Conservation (phyloP, 2,329 filamentous ascomycete genomes). For the Diaporthe australafricana region DNA sequence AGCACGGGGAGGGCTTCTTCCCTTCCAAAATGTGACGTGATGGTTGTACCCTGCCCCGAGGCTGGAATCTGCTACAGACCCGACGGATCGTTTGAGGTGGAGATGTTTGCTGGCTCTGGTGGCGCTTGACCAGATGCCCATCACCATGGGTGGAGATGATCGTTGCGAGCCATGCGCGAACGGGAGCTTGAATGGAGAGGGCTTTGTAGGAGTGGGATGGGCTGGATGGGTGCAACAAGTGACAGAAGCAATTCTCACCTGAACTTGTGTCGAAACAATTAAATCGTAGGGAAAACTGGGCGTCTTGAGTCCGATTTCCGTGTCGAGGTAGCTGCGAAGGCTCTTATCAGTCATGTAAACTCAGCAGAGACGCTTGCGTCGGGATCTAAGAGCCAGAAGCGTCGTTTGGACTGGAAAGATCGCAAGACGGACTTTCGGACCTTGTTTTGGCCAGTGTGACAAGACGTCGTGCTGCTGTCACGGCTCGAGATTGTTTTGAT, state of each 20-base stretch:
- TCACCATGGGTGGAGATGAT: neutral
- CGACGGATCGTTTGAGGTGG: constrained; percentile 23
- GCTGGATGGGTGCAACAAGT: neutral
- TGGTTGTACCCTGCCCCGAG: constrained; percentile 12
- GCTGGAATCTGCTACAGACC: constrained; percentile 17
- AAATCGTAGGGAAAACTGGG: neutral
- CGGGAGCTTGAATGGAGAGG: neutral
- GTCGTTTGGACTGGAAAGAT: constrained; percentile 3
- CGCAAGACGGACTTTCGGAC: neutral
- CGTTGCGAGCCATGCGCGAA: neutral
- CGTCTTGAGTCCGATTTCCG: neutral
- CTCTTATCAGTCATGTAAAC: neutral
- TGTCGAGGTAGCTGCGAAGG: neutral
- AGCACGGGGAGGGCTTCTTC: constrained; percentile 20
- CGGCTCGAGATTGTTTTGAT: neutral
- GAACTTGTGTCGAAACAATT: neutral
- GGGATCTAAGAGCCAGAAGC: neutral
- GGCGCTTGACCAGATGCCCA: neutral
- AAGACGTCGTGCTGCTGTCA: neutral
- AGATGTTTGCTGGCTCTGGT: neutral
- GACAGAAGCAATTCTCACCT: constrained; percentile 16
- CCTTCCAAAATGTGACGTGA: constrained; percentile 22
- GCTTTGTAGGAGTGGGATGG: neutral
- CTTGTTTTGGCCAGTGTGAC: neutral
- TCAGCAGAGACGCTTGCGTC: neutral